Evolutionary conservation across 108 stramenopile species (phyloP).

Genomic region (Nannochloropsis granulata): DNA sequence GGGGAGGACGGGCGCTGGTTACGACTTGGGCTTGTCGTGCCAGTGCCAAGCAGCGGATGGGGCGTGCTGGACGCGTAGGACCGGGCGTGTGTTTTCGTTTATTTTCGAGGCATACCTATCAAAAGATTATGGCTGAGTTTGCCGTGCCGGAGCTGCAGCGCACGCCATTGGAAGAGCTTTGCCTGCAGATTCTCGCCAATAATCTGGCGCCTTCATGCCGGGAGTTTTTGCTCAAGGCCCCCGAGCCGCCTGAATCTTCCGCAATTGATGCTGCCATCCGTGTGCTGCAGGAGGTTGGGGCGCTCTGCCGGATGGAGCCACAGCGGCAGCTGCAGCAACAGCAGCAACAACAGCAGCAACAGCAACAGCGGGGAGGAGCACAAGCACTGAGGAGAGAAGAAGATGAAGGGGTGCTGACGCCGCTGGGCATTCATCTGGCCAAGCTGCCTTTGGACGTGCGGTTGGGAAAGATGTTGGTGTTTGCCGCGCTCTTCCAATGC

Average conservation of each 20-base stretch:
- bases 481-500: conserved; percentile 60
- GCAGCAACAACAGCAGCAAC: neutral
- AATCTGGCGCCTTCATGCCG: neutral
- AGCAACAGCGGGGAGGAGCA: neutral
- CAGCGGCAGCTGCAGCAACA: neutral
- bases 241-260: neutral
- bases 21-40: conserved; percentile 74
- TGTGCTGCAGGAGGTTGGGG: neutral
- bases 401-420: conserved; percentile 44
- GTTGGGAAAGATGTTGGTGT: conserved; percentile 70
- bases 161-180: neutral
- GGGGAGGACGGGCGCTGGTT: conserved; percentile 53
- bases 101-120: neutral
- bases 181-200: neutral
- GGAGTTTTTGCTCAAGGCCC: neutral
- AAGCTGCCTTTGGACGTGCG: conserved; percentile 71
- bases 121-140: neutral
- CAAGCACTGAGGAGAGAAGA: neutral
- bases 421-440: conserved; percentile 73
- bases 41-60: conserved; percentile 69
- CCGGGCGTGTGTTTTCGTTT: conserved; percentile 32
- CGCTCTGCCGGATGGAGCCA: neutral
- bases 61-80: conserved; percentile 74
- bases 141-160: neutral
- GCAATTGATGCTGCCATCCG: neutral